Evolutionary conservation across 768 basidiomycete genomes (phyloP).

Genomic region (Hygrocybe coccinea): DNA sequence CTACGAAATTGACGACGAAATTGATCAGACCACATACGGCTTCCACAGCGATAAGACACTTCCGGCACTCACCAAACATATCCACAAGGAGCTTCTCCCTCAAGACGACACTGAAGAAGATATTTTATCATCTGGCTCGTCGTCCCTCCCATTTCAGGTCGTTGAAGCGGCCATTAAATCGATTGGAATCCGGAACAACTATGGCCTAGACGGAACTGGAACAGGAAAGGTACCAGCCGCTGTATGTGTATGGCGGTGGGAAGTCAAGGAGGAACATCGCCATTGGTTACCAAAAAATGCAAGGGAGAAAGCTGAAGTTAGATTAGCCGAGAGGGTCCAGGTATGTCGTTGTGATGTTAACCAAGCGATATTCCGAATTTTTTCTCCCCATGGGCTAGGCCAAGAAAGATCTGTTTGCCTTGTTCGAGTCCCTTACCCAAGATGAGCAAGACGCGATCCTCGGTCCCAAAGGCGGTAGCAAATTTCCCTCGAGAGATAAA

Average conservation of each 20-base stretch:
- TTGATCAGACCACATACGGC: neutral
- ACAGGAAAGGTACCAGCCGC: constrained; percentile 55
- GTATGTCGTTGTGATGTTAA: constrained; percentile 33
- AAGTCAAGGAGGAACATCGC: constrained; percentile 55
- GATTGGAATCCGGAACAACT: constrained; percentile 68
- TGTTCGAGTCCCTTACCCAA: constrained; percentile 56
- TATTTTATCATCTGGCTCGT: constrained; percentile 33
- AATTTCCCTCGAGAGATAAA: constrained; percentile 33
- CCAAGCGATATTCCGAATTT: neutral
- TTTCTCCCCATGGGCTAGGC: too few relatives aligned
- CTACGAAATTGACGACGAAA: neutral
- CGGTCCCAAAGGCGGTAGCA: constrained; percentile 42
- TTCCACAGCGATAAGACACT: constrained; percentile 65
- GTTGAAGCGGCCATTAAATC: constrained; percentile 65
- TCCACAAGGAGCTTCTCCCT: constrained; percentile 66
- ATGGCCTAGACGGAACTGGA: constrained; percentile 58
- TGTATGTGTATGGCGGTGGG: constrained; percentile 84
- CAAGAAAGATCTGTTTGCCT: constrained; percentile 46
- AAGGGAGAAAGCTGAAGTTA: constrained; percentile 54
- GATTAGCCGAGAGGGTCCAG: constrained; percentile 61
- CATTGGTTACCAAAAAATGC: constrained; percentile 66
- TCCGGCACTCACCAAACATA: constrained; percentile 56
- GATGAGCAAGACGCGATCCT: constrained; percentile 53
- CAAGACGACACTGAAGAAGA: constrained; percentile 53
- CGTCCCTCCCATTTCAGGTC: constrained; percentile 42